Evolutionary conservation across 176 grass and related monocot genomes (phyloP).

Genomic region (Cenchrus purpureus): DNA sequence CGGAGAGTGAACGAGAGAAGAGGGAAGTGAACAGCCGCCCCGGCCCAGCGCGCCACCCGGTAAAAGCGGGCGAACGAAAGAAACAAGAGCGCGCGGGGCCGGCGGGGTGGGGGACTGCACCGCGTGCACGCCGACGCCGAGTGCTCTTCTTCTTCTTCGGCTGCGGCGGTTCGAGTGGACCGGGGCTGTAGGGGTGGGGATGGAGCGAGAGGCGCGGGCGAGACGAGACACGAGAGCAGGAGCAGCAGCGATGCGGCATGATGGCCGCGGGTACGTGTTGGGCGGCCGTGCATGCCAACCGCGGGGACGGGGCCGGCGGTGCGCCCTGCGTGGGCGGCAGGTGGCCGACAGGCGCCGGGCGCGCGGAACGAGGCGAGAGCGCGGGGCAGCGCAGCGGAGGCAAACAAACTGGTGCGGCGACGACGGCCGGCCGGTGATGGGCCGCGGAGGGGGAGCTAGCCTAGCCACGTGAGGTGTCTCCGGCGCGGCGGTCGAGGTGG

Average conservation of each 20-base stretch:
- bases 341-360: slow-evolving; percentile 49
- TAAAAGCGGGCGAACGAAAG: too few species aligned
- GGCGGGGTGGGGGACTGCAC: too few species aligned
- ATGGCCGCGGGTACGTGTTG: slow-evolving; percentile 41
- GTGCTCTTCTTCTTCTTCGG: not conserved
- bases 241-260: not conserved
- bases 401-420: not conserved
- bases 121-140: not conserved
- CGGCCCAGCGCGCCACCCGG: not conserved
- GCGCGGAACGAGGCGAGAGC: slow-evolving; percentile 24
- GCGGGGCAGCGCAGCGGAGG: not conserved
- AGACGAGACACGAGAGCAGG: not conserved
- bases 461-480: slow-evolving; percentile 44
- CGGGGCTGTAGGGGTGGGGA: not conserved
- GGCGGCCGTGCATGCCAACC: slow-evolving; percentile 38
- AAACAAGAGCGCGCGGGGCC: too few species aligned
- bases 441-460: not conserved
- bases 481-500: not conserved
- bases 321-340: slow-evolving; percentile 55
- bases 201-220: too few species aligned
- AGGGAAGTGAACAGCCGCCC: slow-evolving; percentile 47
- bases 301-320: slow-evolving; percentile 27
- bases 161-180: not conserved
- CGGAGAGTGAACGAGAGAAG: not conserved
- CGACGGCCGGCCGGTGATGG: slow-evolving; percentile 8